A percentile compares a stretch with the other conserved stretches of the same genome.
Evolutionary conservation across 1,284 basidiomycete species (phyloP).

Genomic region (Papiliotrema flavescens): DNA sequence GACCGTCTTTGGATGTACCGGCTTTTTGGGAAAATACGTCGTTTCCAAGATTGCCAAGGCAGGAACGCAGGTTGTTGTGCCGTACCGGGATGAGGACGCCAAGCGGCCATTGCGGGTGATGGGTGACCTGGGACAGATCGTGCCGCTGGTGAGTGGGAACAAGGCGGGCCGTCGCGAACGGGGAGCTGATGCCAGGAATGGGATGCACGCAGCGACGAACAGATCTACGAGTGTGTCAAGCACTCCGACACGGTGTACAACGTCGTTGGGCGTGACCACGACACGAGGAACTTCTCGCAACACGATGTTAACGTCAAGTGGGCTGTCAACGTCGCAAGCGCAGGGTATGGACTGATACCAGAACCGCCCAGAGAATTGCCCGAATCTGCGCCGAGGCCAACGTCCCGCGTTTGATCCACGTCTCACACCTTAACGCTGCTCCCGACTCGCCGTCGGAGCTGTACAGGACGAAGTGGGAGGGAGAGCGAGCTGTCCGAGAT

Average conservation of each 20-base stretch:
- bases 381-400: conserved; percentile 71
- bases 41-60: conserved; percentile 90
- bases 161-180: background rate
- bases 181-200: conserved; percentile 67
- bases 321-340: conserved; percentile 1
- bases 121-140: conserved; percentile 96
- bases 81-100: conserved; percentile 94
- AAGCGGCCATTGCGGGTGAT: conserved; percentile 85
- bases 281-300: conserved; percentile 90
- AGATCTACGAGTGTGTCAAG: conserved; percentile 89
- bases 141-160: conserved; percentile 69
- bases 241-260: conserved; percentile 99
- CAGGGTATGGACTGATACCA: conserved; percentile 1
- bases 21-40: conserved; percentile 91
- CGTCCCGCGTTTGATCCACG: conserved; percentile 83
- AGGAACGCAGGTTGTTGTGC: conserved; percentile 91
- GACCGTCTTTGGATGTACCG: conserved; percentile 95
- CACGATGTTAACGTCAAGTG: conserved; percentile 54
- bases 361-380: conserved; percentile 69
- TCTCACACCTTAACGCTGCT: conserved; percentile 92
- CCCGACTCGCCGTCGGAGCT: conserved; percentile 73
- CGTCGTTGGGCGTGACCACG: conserved; percentile 81
- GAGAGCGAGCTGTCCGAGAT: conserved; percentile 80
- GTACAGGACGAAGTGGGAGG: conserved; percentile 85
- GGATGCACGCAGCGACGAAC: conserved; percentile 80